Conservation (phyloP, 768 basidiomycete species). For the Cyclocybe cylindracea region DNA sequence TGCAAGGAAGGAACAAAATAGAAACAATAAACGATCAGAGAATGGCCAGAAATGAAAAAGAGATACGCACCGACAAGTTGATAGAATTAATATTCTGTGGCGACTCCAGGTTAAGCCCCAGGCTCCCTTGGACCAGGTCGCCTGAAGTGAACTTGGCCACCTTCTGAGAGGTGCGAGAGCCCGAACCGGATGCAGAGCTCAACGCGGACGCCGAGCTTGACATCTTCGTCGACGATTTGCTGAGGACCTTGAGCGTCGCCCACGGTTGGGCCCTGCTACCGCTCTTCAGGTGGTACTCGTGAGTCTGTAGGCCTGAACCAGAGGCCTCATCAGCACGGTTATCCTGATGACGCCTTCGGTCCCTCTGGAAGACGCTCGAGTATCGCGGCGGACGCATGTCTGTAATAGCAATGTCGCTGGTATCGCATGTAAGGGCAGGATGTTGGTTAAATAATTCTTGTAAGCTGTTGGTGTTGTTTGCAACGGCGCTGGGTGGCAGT, state of each 20-base stretch:
- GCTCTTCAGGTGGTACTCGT: slow-evolving; percentile 17
- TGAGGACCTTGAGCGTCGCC: slow-evolving; percentile 26
- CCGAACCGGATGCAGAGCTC: background rate
- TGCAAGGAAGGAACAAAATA: slow-evolving; percentile 5
- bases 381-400: slow-evolving; percentile 11
- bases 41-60: background rate
- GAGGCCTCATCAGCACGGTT: background rate
- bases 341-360: slow-evolving; percentile 1
- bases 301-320: slow-evolving; percentile 8
- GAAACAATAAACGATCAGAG: background rate
- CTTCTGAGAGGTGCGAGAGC: slow-evolving; percentile 5
- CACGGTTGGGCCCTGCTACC: slow-evolving; percentile 16
- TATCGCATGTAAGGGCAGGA: too few relatives aligned
- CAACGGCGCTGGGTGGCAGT: background rate
- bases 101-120: slow-evolving; percentile 29
- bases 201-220: background rate
- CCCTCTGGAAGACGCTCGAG: slow-evolving; percentile 10
- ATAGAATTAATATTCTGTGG: slow-evolving; percentile 30
- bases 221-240: slow-evolving; percentile 16
- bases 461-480: slow-evolving; percentile 1
- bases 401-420: background rate
- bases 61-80: slow-evolving; percentile 22
- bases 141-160: slow-evolving; percentile 22
- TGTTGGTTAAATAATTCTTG: background rate
- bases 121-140: slow-evolving; percentile 26